Evolutionary conservation across 1,139 yeast species (phyloP).

Genomic region (Candida sp.): DNA sequence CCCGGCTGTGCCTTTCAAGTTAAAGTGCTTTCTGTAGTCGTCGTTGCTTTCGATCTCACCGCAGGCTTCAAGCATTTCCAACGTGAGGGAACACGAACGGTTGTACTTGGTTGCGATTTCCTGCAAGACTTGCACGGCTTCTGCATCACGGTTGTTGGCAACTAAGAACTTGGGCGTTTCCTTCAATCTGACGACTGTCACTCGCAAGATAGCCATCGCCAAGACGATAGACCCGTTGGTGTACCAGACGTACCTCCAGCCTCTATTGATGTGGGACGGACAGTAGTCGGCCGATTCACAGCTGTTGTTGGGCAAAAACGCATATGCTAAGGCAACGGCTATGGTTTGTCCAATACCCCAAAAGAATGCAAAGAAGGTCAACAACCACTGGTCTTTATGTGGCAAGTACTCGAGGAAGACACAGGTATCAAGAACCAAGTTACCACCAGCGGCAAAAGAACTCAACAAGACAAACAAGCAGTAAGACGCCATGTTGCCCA

Average conservation of each 20-base stretch:
- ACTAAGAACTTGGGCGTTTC: constrained; percentile 65
- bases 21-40: constrained; percentile 23
- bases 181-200: constrained; percentile 49
- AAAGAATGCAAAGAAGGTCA: constrained; percentile 60
- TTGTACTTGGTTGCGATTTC: constrained; percentile 45
- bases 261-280: constrained; percentile 51
- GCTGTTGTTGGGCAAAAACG: constrained; percentile 52
- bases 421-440: constrained; percentile 62
- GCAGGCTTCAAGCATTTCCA: constrained; percentile 47
- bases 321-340: constrained; percentile 58
- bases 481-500: constrained; percentile 49
- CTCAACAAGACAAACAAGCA: constrained; percentile 51
- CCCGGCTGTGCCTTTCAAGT: constrained; percentile 21
- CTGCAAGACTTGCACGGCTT: constrained; percentile 44
- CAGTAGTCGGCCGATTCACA: constrained; percentile 45
- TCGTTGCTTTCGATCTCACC: constrained; percentile 40
- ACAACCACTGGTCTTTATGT: constrained; percentile 52
- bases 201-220: constrained; percentile 48
- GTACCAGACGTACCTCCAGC: constrained; percentile 66
- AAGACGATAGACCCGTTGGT: constrained; percentile 57
- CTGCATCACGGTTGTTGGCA: constrained; percentile 55
- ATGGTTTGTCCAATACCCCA: constrained; percentile 70
- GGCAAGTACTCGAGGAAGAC: constrained; percentile 65
- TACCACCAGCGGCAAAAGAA: constrained; percentile 60
- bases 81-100: constrained; percentile 43